Conservation (phyloP, 2,329 filamentous ascomycete genomes). For the Hypoxylon sp. region DNA sequence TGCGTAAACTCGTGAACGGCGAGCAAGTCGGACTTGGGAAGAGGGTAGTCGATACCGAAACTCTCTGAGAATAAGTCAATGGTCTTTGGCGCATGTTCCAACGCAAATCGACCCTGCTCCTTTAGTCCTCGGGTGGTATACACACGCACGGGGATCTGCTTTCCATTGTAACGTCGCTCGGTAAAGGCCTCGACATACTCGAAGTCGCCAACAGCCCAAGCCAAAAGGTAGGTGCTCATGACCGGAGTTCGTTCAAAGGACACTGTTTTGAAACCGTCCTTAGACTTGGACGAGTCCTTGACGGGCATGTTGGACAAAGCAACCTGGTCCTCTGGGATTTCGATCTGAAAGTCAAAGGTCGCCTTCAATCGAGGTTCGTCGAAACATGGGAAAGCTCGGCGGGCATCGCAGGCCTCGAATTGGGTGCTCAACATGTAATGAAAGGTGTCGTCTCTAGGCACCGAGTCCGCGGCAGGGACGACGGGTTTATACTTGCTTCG, state of each 20-base stretch:
- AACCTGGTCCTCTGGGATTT: slow-evolving; percentile 88
- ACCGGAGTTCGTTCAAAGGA: slow-evolving; percentile 86
- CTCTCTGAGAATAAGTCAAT: slow-evolving; percentile 98
- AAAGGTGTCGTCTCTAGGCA: slow-evolving; percentile 78
- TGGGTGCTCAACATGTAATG: slow-evolving; percentile 92
- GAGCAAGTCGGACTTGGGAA: slow-evolving; percentile 91
- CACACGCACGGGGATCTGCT: slow-evolving; percentile 90
- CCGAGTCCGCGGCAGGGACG: slow-evolving; percentile 77
- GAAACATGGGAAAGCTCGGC: slow-evolving; percentile 96
- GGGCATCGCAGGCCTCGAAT: slow-evolving; percentile 96
- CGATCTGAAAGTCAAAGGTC: slow-evolving; percentile 93
- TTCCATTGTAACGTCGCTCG: slow-evolving; percentile 89
- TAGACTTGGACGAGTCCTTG: slow-evolving; percentile 72
- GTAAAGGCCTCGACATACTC: slow-evolving; percentile 96
- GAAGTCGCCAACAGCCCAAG: slow-evolving; percentile 97
- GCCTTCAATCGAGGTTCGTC: slow-evolving; percentile 98
- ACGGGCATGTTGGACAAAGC: slow-evolving; percentile 97
- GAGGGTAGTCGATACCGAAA: slow-evolving; percentile 91
- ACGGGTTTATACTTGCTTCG: slow-evolving; percentile 92
- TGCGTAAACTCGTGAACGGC: slow-evolving; percentile 92
- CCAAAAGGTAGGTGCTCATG: slow-evolving; percentile 92
- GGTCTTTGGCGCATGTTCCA: slow-evolving; percentile 91
- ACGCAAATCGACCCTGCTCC: slow-evolving; percentile 88
- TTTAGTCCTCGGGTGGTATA: slow-evolving; percentile 97
- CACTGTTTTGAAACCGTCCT: slow-evolving; percentile 77